Conservation (phyloP, 805 yeast genomes). For the Isabelozyma gotoi region DNA sequence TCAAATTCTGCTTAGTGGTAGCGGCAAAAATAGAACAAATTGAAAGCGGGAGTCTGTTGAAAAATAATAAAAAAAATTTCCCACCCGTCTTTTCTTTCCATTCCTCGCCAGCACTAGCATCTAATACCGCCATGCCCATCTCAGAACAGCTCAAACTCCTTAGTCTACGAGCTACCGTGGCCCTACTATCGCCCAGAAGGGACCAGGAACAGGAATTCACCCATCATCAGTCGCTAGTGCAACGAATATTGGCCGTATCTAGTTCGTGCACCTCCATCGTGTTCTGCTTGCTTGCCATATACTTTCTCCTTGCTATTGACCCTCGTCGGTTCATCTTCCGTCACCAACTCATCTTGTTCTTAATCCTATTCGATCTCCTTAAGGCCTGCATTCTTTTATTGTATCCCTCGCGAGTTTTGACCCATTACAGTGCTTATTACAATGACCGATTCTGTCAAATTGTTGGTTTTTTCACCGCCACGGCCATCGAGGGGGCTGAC, state of each 20-base stretch:
- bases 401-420: slow-evolving; percentile 61
- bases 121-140: neutral
- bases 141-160: neutral
- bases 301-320: slow-evolving; percentile 61
- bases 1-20: too few relatives aligned
- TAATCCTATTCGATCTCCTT: slow-evolving; percentile 70
- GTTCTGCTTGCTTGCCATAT: slow-evolving; percentile 59
- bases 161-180: neutral
- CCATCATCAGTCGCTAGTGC: slow-evolving; percentile 23
- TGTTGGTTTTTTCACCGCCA: slow-evolving; percentile 79
- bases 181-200: neutral
- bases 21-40: too few relatives aligned
- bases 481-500: slow-evolving; percentile 84
- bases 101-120: neutral
- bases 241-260: slow-evolving; percentile 36
- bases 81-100: neutral
- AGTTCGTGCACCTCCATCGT: slow-evolving; percentile 39
- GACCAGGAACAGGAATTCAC: slow-evolving; percentile 29
- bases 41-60: too few relatives aligned
- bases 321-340: slow-evolving; percentile 62
- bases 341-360: slow-evolving; percentile 65
- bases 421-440: slow-evolving; percentile 43
- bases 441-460: slow-evolving; percentile 55
- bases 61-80: too few relatives aligned
- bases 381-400: slow-evolving; percentile 69